Percentiles rank a stretch among this genome's conserved stretches.
These are phyloP conservation scores for Spongiforma sp. DNA, from an alignment of 1,284 basidiomycete species.

Conservation along the genomic window DNA sequence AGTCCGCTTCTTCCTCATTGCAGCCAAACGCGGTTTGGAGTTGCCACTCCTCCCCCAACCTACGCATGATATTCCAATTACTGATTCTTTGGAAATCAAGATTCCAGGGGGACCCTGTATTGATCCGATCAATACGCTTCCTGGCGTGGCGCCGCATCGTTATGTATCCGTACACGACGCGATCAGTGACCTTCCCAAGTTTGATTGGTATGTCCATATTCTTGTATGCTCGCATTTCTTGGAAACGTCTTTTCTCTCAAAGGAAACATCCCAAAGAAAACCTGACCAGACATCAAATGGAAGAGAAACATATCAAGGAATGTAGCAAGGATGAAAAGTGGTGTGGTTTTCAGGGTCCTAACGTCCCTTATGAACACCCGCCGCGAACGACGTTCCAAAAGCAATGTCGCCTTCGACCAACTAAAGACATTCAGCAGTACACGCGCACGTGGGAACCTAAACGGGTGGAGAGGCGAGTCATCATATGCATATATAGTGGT, in stretches of 20 bases:
- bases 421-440: constrained; percentile 56
- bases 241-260: constrained; percentile 15
- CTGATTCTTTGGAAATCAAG: constrained; percentile 52
- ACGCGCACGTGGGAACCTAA: constrained; percentile 44
- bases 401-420: constrained; percentile 44
- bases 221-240: not conserved
- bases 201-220: constrained; percentile 62
- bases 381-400: constrained; percentile 60
- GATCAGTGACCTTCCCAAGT: constrained; percentile 68
- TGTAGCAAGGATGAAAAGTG: constrained; percentile 42
- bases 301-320: constrained; percentile 29
- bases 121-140: constrained; percentile 49
- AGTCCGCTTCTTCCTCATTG: constrained; percentile 74
- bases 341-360: constrained; percentile 46
- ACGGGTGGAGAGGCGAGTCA: constrained; percentile 45
- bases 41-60: constrained; percentile 72
- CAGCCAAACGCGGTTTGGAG: constrained; percentile 53
- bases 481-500: too few relatives aligned
- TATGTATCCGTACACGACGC: constrained; percentile 69
- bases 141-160: constrained; percentile 56
- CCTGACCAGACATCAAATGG: constrained; percentile 18
- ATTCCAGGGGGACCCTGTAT: constrained; percentile 47
- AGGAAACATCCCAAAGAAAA: constrained; percentile 28
- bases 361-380: constrained; percentile 46
- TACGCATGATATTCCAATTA: constrained; percentile 63